Evolutionary conservation across 2,329 filamentous ascomycete species (phyloP), one percentile per base, ranked within the genome.

Genomic region (Pseudogymnoascus sp.): DNA sequence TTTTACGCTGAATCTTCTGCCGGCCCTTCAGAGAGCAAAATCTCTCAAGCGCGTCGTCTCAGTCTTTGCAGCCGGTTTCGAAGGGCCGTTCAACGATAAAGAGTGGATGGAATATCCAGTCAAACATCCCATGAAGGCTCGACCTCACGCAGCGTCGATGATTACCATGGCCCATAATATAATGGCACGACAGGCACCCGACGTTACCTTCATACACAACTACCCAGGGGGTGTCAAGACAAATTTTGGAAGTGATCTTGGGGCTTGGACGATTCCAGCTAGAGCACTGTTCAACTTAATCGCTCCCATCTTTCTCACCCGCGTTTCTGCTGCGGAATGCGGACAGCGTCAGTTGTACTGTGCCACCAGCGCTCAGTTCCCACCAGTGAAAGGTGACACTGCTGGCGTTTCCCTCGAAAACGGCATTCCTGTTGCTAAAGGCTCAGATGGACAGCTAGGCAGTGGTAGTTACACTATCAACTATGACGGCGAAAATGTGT

Each of bases 1-100:
- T 43, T 80, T 86, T 66, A 74, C 79, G 6, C 61, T 76, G 54
- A 82, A 84, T 59, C 76, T 87, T 0, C 76, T 86, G 6, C 83
- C 84, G 0, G 73, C 79, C 0, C 73, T 87, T 0, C 73, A 74
- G n/a, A 68, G 68, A n/a, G 78, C 81, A 1, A 63, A 72, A 0
- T 63, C 68, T 3, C 73, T 81, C 12, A 76, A 78, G 0, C 79
- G 82, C 9, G 81, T 85, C 9, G 76, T 85, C 22, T 78, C 73
- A 12, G 77, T 85, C 16, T 70, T 81, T 0, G 78, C 76, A 0
- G 81, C 74, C 4, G 77, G 78, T 14, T 75, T 75, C 12, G 83
- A 85, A 72, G 80, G 79, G 2, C 63, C 73, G 2, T 70, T 85
- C 16, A 70, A 74, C 62, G 11, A 25, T 11, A 64, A 73, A 0